phyloP scores from a whole-genome alignment of 2,329 filamentous ascomycete genomes.

The Colletotrichum tropicale region DNA sequence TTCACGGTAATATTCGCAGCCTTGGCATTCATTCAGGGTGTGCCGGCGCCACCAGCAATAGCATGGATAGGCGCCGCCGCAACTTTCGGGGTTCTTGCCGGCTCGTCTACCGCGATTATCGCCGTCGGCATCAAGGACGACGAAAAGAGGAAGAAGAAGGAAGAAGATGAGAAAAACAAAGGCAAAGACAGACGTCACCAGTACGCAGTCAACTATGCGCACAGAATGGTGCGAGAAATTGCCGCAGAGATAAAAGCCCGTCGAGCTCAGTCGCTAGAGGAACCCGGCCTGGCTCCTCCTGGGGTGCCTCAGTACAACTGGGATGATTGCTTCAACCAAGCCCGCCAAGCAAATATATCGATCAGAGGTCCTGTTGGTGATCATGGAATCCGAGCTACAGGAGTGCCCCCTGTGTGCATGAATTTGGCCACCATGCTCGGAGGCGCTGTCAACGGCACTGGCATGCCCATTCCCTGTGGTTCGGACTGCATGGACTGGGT shows the following conservation, averaged over 20 bases:
- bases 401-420: not conserved
- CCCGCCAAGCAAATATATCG: not conserved
- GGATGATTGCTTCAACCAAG: not conserved
- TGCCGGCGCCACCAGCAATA: not conserved
- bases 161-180: not conserved
- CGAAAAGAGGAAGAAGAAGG: not conserved
- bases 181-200: not conserved
- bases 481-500: not conserved
- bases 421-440: not conserved
- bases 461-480: not conserved
- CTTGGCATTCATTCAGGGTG: not conserved
- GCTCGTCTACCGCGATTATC: not conserved
- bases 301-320: not conserved
- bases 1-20: not conserved
- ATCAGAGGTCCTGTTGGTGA: not conserved
- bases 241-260: not conserved
- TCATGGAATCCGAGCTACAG: not conserved
- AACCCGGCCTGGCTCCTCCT: not conserved
- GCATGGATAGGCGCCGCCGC: not conserved
- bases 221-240: not conserved
- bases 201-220: not conserved
- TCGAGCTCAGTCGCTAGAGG: not conserved
- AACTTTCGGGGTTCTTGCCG: not conserved
- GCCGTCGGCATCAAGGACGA: not conserved
- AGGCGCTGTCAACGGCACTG: not conserved